Percentiles rank a stretch among this genome's conserved stretches.
These are phyloP conservation scores for Cyberlindnera saturnus DNA, from an alignment of 805 yeast species.

Conservation along the genomic window DNA sequence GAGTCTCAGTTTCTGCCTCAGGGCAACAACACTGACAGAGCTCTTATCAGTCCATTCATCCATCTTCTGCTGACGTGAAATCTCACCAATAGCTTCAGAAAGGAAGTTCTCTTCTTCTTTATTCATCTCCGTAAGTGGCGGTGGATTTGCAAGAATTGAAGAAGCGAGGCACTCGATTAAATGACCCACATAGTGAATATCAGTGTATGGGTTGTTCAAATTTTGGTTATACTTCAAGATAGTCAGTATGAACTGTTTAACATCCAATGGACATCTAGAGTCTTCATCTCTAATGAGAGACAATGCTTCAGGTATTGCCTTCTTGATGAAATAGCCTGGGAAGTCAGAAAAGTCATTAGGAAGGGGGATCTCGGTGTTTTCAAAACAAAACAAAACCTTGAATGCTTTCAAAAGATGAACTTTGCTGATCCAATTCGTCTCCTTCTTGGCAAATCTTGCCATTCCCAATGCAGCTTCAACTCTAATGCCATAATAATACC, in stretches of 20 bases:
- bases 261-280: constrained; percentile 54
- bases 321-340: constrained; percentile 61
- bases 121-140: constrained; percentile 9
- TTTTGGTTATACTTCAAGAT: constrained; percentile 82
- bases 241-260: constrained; percentile 60
- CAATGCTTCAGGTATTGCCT: constrained; percentile 58
- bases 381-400: constrained; percentile 67
- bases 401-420: constrained; percentile 66
- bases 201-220: constrained; percentile 68
- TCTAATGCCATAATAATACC: constrained; percentile 87
- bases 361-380: constrained; percentile 56
- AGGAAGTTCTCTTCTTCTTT: constrained; percentile 34
- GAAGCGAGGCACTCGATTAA: constrained; percentile 51
- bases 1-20: constrained; percentile 54
- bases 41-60: constrained; percentile 78
- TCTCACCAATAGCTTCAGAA: constrained; percentile 51
- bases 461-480: constrained; percentile 81
- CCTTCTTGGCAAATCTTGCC: constrained; percentile 57
- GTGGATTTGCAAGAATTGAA: constrained; percentile 26
- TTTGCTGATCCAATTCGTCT: constrained; percentile 64
- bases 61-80: constrained; percentile 68
- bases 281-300: constrained; percentile 54
- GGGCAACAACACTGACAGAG: constrained; percentile 47
- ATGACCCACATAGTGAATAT: constrained; percentile 56
- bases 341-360: constrained; percentile 79